These are phyloP conservation scores for Fusarium acutatum DNA, from an alignment of 2,329 filamentous ascomycete species.

Conservation along the genomic window DNA sequence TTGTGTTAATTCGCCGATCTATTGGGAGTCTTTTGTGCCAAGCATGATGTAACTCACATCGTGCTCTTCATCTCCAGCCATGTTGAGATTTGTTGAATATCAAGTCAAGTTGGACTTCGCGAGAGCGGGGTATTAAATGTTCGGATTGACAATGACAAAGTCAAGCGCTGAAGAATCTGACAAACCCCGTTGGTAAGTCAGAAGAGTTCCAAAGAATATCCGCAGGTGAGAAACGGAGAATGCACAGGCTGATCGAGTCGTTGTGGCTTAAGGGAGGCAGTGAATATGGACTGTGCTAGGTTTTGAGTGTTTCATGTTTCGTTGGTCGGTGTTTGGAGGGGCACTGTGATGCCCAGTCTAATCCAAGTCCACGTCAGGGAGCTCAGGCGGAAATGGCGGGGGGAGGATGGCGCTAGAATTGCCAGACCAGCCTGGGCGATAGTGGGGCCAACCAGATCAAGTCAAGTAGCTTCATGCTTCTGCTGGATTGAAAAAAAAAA, in stretches of 20 bases:
- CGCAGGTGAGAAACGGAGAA: neutral
- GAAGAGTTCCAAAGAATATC: neutral
- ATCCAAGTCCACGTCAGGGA: neutral
- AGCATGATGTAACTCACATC: constrained; percentile 39
- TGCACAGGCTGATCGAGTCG: neutral
- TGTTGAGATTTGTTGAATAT: constrained; percentile 13
- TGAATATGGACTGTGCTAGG: constrained; percentile 3
- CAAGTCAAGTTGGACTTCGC: neutral
- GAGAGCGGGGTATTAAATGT: constrained; percentile 30
- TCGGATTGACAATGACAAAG: constrained; percentile 2
- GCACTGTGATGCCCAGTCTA: constrained; percentile 10
- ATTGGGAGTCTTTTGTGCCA: neutral
- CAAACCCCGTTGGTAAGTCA: neutral
- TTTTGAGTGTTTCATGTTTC: constrained; percentile 5
- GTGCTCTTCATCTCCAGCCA: constrained; percentile 48
- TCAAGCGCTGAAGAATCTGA: neutral
- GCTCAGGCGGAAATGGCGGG: constrained; percentile 30
- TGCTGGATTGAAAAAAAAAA: neutral
- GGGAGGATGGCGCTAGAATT: constrained; percentile 19
- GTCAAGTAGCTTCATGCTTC: neutral
- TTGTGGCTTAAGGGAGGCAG: constrained; percentile 20
- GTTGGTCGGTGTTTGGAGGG: constrained; percentile 29
- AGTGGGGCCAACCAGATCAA: constrained; percentile 26
- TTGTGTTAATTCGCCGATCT: neutral
- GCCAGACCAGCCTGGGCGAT: neutral